Conservation (phyloP, 768 basidiomycete genomes). For the Jaapia argillacea region DNA sequence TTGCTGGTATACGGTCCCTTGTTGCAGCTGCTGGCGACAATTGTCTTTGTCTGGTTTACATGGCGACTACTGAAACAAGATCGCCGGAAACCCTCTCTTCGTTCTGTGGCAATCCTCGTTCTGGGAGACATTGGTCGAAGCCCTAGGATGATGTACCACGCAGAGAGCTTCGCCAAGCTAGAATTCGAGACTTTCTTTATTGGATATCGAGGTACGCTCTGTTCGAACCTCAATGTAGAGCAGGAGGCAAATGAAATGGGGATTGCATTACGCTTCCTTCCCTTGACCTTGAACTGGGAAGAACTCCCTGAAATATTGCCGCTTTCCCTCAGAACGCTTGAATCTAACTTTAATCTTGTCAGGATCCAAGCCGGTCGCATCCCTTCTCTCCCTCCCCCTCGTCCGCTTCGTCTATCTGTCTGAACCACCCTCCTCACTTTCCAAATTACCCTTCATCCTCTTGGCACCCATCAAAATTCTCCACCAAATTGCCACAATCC, state of each 20-base stretch:
- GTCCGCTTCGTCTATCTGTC: slow-evolving; percentile 61
- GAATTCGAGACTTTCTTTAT: slow-evolving; percentile 73
- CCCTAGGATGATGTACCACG: slow-evolving; percentile 98
- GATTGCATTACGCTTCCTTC: too few relatives aligned
- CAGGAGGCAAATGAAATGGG: too few relatives aligned
- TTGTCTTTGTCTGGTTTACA: background rate
- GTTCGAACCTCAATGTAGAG: too few relatives aligned
- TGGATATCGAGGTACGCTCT: slow-evolving; percentile 68
- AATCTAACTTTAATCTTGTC: too few relatives aligned
- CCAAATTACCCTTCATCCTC: slow-evolving; percentile 50
- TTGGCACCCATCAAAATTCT: slow-evolving; percentile 76
- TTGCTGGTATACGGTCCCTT: background rate
- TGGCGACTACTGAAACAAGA: slow-evolving; percentile 3
- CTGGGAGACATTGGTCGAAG: slow-evolving; percentile 94
- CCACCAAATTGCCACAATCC: slow-evolving; percentile 55
- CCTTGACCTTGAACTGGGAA: too few relatives aligned
- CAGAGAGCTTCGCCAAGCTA: slow-evolving; percentile 79
- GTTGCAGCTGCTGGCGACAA: background rate
- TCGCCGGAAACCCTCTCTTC: slow-evolving; percentile 23
- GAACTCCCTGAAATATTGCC: background rate
- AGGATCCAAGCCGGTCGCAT: slow-evolving; percentile 75
- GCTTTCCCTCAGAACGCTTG: background rate
- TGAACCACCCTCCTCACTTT: slow-evolving; percentile 46
- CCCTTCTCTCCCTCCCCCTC: slow-evolving; percentile 55
- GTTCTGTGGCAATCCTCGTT: slow-evolving; percentile 83